Percentiles rank a stretch among this genome's conserved stretches.
Evolutionary conservation across 2,329 filamentous ascomycete species (phyloP).

Genomic region (Verruconis gallopava): DNA sequence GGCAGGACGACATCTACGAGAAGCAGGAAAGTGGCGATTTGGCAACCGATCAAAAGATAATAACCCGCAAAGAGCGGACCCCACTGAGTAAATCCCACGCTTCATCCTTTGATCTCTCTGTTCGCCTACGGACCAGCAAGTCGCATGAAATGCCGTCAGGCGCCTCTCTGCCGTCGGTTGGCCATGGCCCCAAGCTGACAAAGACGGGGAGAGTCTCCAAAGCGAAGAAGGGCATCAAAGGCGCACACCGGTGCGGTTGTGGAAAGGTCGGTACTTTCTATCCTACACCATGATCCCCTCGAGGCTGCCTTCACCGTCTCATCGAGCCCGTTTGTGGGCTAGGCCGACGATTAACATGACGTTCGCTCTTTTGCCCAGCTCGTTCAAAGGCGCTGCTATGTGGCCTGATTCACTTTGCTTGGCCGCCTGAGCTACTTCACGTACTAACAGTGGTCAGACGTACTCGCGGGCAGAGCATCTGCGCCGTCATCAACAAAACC

Average conservation of each 20-base stretch:
- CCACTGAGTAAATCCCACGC: background rate
- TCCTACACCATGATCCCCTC: too few relatives aligned
- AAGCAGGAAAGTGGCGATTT: background rate
- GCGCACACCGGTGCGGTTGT: constrained; percentile 31
- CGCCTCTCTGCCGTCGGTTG: background rate
- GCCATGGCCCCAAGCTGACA: constrained; percentile 18
- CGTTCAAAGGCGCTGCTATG: too few relatives aligned
- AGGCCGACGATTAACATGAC: too few relatives aligned
- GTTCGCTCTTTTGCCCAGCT: too few relatives aligned
- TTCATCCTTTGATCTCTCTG: background rate
- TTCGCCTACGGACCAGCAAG: background rate
- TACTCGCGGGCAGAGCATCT: constrained; percentile 36
- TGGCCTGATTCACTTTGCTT: too few relatives aligned
- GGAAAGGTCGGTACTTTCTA: constrained; percentile 30
- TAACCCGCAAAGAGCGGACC: background rate
- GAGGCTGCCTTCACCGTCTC: too few relatives aligned
- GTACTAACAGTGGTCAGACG: constrained; percentile 19
- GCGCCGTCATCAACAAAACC: constrained; percentile 35
- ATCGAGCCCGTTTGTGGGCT: too few relatives aligned
- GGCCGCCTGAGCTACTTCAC: too few relatives aligned
- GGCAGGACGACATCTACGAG: too few relatives aligned
- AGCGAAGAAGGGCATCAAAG: constrained; percentile 33
- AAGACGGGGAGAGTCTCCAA: constrained; percentile 35
- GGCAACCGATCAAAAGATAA: background rate
- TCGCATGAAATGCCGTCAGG: background rate